These are phyloP conservation scores for Talaromyces adpressus DNA, from an alignment of 495 filamentous ascomycete genomes.

Conservation along the genomic window DNA sequence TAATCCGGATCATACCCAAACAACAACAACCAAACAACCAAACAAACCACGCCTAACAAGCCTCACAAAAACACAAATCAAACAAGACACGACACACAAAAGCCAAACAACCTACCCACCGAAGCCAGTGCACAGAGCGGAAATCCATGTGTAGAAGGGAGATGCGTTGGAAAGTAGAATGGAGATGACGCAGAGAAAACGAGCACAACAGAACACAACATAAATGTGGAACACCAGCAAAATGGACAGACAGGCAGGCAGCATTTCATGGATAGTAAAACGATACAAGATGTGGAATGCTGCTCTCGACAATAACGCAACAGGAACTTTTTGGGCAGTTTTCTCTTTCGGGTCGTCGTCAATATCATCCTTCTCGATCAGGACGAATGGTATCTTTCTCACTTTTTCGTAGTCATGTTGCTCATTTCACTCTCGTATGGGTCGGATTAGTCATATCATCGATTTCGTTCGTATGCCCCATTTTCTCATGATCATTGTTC, in stretches of 20 bases:
- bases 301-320: neutral
- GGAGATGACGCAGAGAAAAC: neutral
- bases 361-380: neutral
- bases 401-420: neutral
- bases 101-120: neutral
- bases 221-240: neutral
- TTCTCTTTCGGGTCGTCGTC: neutral
- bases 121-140: neutral
- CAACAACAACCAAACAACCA: neutral
- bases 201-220: neutral
- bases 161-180: neutral
- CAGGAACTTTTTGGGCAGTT: neutral
- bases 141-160: neutral
- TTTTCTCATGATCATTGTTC: neutral
- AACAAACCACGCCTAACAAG: neutral
- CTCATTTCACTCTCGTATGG: neutral
- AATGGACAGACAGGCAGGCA: neutral
- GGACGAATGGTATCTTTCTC: neutral
- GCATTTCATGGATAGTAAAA: neutral
- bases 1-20: neutral
- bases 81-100: neutral
- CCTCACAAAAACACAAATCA: neutral
- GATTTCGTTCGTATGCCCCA: neutral
- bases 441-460: neutral
- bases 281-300: neutral